Conservation (phyloP, 2,329 filamentous ascomycete species). For the Xylaria multiplex region DNA sequence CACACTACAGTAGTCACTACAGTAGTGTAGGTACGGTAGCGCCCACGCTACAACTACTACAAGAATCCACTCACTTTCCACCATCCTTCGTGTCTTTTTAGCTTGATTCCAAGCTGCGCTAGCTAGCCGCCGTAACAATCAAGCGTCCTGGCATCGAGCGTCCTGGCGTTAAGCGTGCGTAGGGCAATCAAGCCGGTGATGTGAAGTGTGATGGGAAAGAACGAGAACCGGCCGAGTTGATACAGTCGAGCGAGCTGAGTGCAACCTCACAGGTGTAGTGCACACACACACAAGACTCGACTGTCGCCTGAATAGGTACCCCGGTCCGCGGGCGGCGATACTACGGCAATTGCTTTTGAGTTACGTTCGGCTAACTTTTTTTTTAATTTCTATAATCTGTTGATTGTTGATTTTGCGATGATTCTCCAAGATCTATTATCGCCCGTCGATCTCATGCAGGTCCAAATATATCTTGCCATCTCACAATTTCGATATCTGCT, state of each 20-base stretch:
- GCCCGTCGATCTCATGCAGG: slow-evolving; percentile 19
- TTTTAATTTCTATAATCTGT: background rate
- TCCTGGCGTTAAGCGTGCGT: background rate
- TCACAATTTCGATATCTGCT: slow-evolving; percentile 9
- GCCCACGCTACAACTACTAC: background rate
- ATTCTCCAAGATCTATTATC: slow-evolving; percentile 12
- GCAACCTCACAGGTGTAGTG: background rate
- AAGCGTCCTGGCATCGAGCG: background rate
- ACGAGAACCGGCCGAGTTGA: background rate
- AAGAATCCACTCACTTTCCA: background rate
- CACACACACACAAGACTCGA: background rate
- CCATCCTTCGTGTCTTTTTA: slow-evolving; percentile 11
- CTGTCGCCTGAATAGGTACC: slow-evolving; percentile 1
- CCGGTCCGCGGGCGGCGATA: background rate
- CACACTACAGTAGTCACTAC: no score
- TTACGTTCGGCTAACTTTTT: slow-evolving; percentile 9
- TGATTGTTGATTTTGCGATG: slow-evolving; percentile 2
- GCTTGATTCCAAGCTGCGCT: slow-evolving; percentile 2
- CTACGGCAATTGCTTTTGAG: background rate
- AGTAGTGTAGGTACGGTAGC: background rate
- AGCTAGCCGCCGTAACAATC: slow-evolving; percentile 6
- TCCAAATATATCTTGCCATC: slow-evolving; percentile 18
- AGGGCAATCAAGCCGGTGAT: background rate
- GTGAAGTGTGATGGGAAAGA: background rate
- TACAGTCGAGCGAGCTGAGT: background rate